Evolutionary conservation across 495 filamentous ascomycete species (phyloP).

Genomic region (Podospora didyma): DNA sequence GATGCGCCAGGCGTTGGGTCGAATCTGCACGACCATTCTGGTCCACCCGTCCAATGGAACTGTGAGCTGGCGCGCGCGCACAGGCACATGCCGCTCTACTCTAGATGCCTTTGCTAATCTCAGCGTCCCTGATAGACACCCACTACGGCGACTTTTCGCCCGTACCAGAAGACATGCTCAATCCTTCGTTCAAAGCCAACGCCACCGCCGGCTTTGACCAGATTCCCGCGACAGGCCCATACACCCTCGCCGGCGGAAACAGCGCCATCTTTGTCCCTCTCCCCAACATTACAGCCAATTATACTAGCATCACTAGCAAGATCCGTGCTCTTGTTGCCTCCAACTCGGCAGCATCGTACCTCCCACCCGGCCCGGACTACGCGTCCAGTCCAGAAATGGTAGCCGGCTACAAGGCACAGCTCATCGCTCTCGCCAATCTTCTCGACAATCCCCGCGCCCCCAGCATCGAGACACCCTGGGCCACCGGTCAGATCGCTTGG

Average conservation of each 20-base stretch:
- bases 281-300: constrained; percentile 9
- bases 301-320: neutral
- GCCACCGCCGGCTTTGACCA: constrained; percentile 7
- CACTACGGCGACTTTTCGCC: neutral
- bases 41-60: constrained; percentile 38
- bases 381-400: constrained; percentile 2
- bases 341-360: neutral
- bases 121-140: neutral
- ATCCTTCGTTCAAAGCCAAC: constrained; percentile 2
- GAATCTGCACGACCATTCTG: constrained; percentile 66
- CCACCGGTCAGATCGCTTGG: constrained; percentile 5
- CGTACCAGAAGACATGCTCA: neutral
- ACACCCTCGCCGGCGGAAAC: constrained; percentile 16
- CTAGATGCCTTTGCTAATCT: no score
- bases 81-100: no score
- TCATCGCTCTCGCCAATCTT: constrained; percentile 3
- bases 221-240: constrained; percentile 13
- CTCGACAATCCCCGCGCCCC: constrained; percentile 10
- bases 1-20: constrained; percentile 59
- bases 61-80: no score
- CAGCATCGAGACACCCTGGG: constrained; percentile 21
- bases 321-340: constrained; percentile 1
- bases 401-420: constrained; percentile 16
- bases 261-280: constrained; percentile 9
- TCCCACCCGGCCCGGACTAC: constrained; percentile 6